Evolutionary conservation across 148 eudicot species (phyloP), one percentile per base, ranked within the genome.

Genomic region (Persicaria maculosa): DNA sequence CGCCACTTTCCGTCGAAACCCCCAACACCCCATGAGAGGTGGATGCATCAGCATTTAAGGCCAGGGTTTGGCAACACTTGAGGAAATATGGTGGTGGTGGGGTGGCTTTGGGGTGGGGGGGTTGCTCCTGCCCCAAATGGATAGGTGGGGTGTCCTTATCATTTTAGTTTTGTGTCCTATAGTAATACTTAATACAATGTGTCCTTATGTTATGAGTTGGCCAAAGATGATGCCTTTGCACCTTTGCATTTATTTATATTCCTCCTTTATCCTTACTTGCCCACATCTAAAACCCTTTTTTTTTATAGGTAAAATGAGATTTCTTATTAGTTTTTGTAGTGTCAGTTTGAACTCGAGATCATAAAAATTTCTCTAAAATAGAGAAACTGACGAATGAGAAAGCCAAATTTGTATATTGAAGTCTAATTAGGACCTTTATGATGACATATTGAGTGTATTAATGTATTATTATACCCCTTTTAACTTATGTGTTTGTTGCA

Each of bases 11-110:
- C 47, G 47, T 1, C 9, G 4, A 14, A 6, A 2, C 46, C 43
- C 17, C 69, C 65, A 20, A 65, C 70, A 65, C 17, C 46, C 70
- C 70, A 65, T 65, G 70, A 65, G 70, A 65, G 70, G 47, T 12
- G 45, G 70, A 65, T 12, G 70, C 70, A 65, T 65, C 70, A 62
- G 43, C 46, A 40, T 4, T 65, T 65, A 36, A 65, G 46, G 70
- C 6, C 14, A 36, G 45, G 9, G 70, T 5, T 65, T 65, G 45
- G 46, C 46, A 12, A 65, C 14, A 65, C 70, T 36, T 65, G 70
- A 65, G 47, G 40, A 31, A 31, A 40, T 10, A 43, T 40, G 7
- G 70, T 65, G 70, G 70, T 65, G 47, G 70, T 65, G 47, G 70
- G n/a, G 46, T 11, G 44, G 9, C 15, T 31, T 59, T 65, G 5